Base-by-base conservation (phyloP, 129 eudicot genomes). In the Lonicera japonica region DNA sequence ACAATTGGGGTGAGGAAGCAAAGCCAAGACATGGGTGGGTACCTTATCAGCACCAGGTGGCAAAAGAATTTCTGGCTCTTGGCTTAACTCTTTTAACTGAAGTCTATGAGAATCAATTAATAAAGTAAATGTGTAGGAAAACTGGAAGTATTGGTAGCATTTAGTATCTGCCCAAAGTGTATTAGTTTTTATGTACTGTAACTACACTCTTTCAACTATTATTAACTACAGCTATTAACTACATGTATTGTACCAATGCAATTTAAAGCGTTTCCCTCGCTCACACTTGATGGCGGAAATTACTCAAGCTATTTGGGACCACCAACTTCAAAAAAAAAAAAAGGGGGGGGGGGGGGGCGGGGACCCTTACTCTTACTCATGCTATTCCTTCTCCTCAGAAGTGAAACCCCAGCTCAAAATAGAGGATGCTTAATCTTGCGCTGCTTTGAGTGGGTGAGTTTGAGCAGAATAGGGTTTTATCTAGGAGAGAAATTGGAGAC, bases 21-120 rank as follows among this genome's bases (percentile, higher is more conserved):
- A 69, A 84, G 96, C 86, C 81, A 79, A 60, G 88, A 96, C 67
- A 80, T 92, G 18, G 87, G 96, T 20, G 98, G 98, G 11, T 92
- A 84, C 78, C 98, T 92, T 15, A 87, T 92, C 72, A 92, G 95
- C 90, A 91, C 98, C 14, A 78, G 90, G 74, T 91, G 98, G 98
- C 96, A 81, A 71, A 87, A 84, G 79, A 88, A 91, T 67, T 91
- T 90, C 81, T 90, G 95, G 97, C 89, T 90, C 41, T 79, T 90
- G 73, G 97, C 97, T 69, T 85, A 64, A 29, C 36, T 1, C 2
- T 29, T 29, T 29, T 29, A 29, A 6, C 6, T 29, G 6, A 29
- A 58, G 21, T 23, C 29, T 19, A 55, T 15, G 48, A 40, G 45
- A 20, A 60, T 23, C 20, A 69, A 29, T 29, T 29, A 60, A 36